Evolutionary conservation across 2,329 filamentous ascomycete genomes (phyloP).

Genomic region (Madurella fahalii): DNA sequence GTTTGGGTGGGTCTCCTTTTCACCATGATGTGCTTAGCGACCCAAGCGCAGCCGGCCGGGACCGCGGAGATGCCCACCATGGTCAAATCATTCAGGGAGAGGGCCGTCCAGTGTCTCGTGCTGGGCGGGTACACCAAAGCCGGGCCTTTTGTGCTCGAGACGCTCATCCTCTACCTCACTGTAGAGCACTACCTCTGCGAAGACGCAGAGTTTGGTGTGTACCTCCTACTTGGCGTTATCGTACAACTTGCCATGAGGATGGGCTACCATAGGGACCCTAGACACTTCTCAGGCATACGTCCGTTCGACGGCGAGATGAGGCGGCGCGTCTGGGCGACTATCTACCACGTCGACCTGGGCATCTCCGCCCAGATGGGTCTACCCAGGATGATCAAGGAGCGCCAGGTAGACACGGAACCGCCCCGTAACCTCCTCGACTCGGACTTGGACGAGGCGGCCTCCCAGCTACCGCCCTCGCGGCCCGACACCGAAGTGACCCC

Average conservation of each 20-base stretch:
- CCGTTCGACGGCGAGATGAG: constrained; percentile 44
- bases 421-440: constrained; percentile 42
- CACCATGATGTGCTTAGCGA: no score
- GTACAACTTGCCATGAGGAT: constrained; percentile 37
- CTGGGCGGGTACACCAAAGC: constrained; percentile 40
- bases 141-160: constrained; percentile 40
- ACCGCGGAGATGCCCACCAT: not conserved
- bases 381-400: constrained; percentile 38
- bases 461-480: constrained; percentile 35
- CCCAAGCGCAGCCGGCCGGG: not conserved
- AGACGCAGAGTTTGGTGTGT: constrained; percentile 34
- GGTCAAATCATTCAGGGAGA: constrained; percentile 25
- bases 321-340: constrained; percentile 39
- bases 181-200: constrained; percentile 30
- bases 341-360: constrained; percentile 39
- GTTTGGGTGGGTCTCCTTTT: no score
- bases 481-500: constrained; percentile 31
- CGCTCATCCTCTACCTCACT: constrained; percentile 34
- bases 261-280: constrained; percentile 43
- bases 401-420: constrained; percentile 38
- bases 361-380: constrained; percentile 42
- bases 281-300: constrained; percentile 38
- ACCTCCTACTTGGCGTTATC: constrained; percentile 33
- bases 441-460: constrained; percentile 37
- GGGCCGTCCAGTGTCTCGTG: constrained; percentile 35